A percentile compares a stretch with the other conserved stretches of the same genome.
Evolutionary conservation across 352 stramenopile species (phyloP).

Genomic region (Pythium biforme): DNA sequence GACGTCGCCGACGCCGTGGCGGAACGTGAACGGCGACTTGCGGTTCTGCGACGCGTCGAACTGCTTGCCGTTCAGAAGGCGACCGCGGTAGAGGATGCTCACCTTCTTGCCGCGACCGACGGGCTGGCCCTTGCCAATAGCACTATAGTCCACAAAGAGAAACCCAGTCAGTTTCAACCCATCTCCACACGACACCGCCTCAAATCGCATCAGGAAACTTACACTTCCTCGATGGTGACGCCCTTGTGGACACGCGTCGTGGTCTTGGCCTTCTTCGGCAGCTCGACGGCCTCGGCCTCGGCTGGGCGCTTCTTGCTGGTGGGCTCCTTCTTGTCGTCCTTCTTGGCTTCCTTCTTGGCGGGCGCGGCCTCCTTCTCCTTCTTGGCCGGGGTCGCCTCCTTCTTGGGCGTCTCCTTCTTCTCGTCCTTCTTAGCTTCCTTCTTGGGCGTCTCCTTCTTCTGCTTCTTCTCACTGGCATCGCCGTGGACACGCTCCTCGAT

Average conservation of each 20-base stretch:
- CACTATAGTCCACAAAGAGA: conserved; percentile 29
- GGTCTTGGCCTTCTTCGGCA: conserved; percentile 78
- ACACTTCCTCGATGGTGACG: conserved; percentile 78
- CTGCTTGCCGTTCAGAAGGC: conserved; percentile 81
- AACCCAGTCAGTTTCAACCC: not conserved
- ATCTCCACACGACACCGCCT: not conserved
- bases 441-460: conserved; percentile 19
- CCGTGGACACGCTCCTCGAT: conserved; percentile 69
- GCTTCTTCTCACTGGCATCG: conserved; percentile 38
- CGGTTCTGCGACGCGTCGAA: conserved; percentile 81
- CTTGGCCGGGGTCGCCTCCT: conserved; percentile 19
- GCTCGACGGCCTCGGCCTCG: conserved; percentile 52
- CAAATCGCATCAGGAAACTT: conserved; percentile 20
- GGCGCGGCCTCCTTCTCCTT: conserved; percentile 21
- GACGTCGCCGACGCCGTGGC: conserved; percentile 85
- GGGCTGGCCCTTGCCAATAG: conserved; percentile 64
- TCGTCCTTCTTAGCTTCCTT: conserved; percentile 29
- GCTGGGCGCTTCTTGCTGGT: conserved; percentile 68
- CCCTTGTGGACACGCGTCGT: conserved; percentile 64
- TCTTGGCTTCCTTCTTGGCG: conserved; percentile 43
- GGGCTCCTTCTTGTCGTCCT: conserved; percentile 41
- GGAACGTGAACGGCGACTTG: conserved; percentile 85
- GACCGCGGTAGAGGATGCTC: conserved; percentile 80
- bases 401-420: conserved; percentile 27
- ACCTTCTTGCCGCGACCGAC: conserved; percentile 70